These are phyloP conservation scores for Cryptomeria japonica DNA, from an alignment of 75 land plant species.

Conservation along the genomic window DNA sequence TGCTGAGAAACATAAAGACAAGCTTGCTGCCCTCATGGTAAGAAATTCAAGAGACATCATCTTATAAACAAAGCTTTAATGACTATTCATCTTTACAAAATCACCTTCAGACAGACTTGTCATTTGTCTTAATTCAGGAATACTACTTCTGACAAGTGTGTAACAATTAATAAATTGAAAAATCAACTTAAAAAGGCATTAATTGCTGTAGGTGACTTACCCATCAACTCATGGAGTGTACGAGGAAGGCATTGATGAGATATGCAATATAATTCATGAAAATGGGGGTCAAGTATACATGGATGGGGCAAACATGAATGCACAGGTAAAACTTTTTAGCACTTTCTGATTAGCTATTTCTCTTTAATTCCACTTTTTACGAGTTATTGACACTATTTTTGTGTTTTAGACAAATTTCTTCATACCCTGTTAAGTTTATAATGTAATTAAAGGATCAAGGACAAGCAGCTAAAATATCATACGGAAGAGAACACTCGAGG, in stretches of 20 bases:
- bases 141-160: not conserved
- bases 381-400: not conserved
- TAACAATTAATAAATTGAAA: not conserved
- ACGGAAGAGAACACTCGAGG: not conserved
- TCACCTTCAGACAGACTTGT: not conserved
- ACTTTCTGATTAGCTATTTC: not conserved
- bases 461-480: not conserved
- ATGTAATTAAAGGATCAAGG: not conserved
- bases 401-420: not conserved
- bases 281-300: slow-evolving; percentile 26
- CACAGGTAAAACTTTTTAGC: slow-evolving; percentile 54
- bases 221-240: slow-evolving; percentile 99
- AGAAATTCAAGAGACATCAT: not conserved
- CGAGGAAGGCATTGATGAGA: slow-evolving; percentile 99
- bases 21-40: slow-evolving; percentile 16
- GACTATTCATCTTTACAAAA: not conserved
- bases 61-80: not conserved
- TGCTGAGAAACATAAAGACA: slow-evolving; percentile 48
- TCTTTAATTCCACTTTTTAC: not conserved
- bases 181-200: not conserved
- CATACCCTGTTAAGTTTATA: not conserved
- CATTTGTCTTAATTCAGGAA: not conserved
- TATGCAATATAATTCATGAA: slow-evolving; percentile 93
- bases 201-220: slow-evolving; percentile 77
- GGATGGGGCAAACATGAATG: slow-evolving; percentile 18